Base-by-base conservation (phyloP, 495 filamentous ascomycete genomes). In the Pseudoneurospora amorphoporcata region DNA sequence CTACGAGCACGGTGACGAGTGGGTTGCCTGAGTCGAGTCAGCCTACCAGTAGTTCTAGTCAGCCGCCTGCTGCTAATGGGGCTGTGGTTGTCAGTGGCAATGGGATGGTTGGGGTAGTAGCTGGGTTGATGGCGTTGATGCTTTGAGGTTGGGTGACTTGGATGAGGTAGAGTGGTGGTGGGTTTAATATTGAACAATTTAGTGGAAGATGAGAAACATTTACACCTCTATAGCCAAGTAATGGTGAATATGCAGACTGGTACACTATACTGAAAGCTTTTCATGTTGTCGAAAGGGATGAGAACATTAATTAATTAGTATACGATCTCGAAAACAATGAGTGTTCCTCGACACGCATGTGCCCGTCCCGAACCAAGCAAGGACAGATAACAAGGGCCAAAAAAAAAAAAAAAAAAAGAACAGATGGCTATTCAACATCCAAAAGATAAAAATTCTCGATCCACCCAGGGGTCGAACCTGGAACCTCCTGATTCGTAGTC, bases 201-300 rank as follows among this genome's bases (percentile, higher is more conserved):
- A 65, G 9, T 5, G 47, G 1, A 58, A 58, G 47, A 58, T 19
- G 8, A 53, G 53, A 2, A 10, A 32, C 5, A 16, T 29, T 61
- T 61, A 61, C 23, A n/a, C n/a, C n/a, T n/a, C 1, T 23, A 23
- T 1, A 7, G 23, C 12, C 32, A 23, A 10, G 19, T 61, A 32
- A 61, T 61, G 23, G 23, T 58, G 43, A 47, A 47, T 0, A 45
- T 47, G 43, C 9, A 6, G 2, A 47, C 8, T 3, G 12, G 23
- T 32, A 32, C 2, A 23, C 23, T 23, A 23, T 23, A 32, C 2
- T 29, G 23, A 32, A 3, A 32, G 23, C 53, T 14, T 8, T 16
- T 8, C 0, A 14, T 7, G 0, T 32, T 16, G 0, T 7, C 1
- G 14, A 16, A 32, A 7, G 4, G 3, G 5, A 16, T 16, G 5